Percentiles rank a stretch among this genome's conserved stretches.
These are phyloP conservation scores for Penicillium roqueforti DNA, from an alignment of 495 filamentous ascomycete genomes.

Conservation along the genomic window DNA sequence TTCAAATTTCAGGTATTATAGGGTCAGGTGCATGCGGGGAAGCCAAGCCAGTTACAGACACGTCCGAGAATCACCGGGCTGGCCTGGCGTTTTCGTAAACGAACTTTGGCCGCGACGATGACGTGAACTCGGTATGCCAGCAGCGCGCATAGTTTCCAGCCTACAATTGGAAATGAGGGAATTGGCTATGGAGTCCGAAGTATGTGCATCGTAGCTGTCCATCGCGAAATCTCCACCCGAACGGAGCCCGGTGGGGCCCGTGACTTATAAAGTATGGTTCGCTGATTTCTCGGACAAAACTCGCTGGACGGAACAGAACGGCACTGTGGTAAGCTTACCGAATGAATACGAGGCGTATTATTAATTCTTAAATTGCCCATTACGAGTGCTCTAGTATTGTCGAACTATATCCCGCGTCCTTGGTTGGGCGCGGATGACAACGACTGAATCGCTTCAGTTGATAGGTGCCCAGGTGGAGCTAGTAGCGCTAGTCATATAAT, in stretches of 20 bases:
- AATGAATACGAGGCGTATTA: background rate
- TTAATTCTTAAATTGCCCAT: no score
- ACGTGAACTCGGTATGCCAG: background rate
- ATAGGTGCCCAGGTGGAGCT: background rate
- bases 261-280: slow-evolving; percentile 10
- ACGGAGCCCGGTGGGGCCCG: background rate
- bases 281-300: slow-evolving; percentile 31
- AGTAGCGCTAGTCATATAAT: background rate
- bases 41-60: no score
- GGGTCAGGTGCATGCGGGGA: slow-evolving; percentile 7
- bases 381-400: no score
- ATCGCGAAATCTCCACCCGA: background rate
- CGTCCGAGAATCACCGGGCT: no score
- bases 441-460: background rate
- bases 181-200: no score
- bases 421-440: background rate
- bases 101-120: background rate
- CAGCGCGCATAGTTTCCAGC: background rate
- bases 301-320: slow-evolving; percentile 13
- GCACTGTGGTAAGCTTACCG: no score
- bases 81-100: background rate
- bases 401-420: no score
- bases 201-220: background rate
- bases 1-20: no score
- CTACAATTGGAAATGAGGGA: background rate